phyloP scores from a whole-genome alignment of 176 grass and related monocot species.

The barley (Hordeum vulgare) region MorexV3_pseudomolecules_assembly NC_058518.1:448062509-448063008 shows the following conservation, averaged over 20 bases:
- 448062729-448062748: neutral
- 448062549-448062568: neutral
- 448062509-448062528: neutral
- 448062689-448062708: neutral
- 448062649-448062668: neutral
- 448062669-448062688: neutral
- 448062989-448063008: slow-evolving; percentile 28
- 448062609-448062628: neutral
- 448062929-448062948: slow-evolving; percentile 29
- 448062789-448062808: neutral
- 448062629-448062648: neutral
- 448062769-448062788: slow-evolving; percentile 19
- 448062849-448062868: slow-evolving; percentile 50
- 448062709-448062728: neutral
- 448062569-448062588: neutral
- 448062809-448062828: slow-evolving; percentile 17
- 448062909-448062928: slow-evolving; percentile 50
- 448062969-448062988: slow-evolving; percentile 40
- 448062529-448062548: neutral
- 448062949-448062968: slow-evolving; percentile 44
- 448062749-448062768: neutral
- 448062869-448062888: slow-evolving; percentile 28
- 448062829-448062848: slow-evolving; percentile 41
- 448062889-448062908: slow-evolving; percentile 41
- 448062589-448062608: neutral